A percentile compares a stretch with the other conserved stretches of the same genome.
Conservation (phyloP, 441 rosid species). For the Adansonia madagascariensis region DNA sequence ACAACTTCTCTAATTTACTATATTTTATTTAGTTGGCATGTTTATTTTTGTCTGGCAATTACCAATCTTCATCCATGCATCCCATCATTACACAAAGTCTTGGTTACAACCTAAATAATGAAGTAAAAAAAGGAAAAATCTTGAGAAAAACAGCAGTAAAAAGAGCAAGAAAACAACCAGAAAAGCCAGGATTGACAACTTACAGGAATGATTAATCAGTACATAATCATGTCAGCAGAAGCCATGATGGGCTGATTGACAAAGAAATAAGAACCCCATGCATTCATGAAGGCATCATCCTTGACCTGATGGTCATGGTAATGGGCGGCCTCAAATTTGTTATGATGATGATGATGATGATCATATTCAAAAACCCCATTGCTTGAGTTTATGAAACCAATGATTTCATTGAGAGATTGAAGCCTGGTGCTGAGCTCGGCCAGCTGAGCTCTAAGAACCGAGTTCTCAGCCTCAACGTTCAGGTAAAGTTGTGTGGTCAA, state of each 20-base stretch:
- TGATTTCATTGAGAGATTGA: conserved; percentile 46
- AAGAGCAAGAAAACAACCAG: conserved; percentile 17
- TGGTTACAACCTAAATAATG: conserved; percentile 13
- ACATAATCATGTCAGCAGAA: conserved; percentile 49
- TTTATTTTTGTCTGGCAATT: neutral
- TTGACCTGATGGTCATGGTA: conserved; percentile 22
- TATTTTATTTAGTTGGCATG: neutral
- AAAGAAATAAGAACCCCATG: conserved; percentile 38
- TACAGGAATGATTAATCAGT: conserved; percentile 28
- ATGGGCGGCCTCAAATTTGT: conserved; percentile 34
- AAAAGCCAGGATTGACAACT: neutral
- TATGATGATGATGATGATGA: neutral
- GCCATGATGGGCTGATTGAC: conserved; percentile 44
- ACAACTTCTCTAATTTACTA: neutral
- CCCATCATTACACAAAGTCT: neutral
- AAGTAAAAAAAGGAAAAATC: neutral
- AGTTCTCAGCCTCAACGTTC: conserved; percentile 53
- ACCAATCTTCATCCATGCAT: neutral
- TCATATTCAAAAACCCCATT: conserved; percentile 27
- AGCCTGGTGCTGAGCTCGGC: conserved; percentile 49
- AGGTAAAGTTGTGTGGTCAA: conserved; percentile 41
- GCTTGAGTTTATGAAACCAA: conserved; percentile 33
- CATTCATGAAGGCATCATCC: conserved; percentile 39
- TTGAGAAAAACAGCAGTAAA: neutral
- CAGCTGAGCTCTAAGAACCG: conserved; percentile 51